Percentiles rank a stretch among this genome's conserved stretches.
These are phyloP conservation scores for Linnemannia exigua DNA, from an alignment of 192 early-diverging fungal species.

Conservation along the genomic window DNA sequence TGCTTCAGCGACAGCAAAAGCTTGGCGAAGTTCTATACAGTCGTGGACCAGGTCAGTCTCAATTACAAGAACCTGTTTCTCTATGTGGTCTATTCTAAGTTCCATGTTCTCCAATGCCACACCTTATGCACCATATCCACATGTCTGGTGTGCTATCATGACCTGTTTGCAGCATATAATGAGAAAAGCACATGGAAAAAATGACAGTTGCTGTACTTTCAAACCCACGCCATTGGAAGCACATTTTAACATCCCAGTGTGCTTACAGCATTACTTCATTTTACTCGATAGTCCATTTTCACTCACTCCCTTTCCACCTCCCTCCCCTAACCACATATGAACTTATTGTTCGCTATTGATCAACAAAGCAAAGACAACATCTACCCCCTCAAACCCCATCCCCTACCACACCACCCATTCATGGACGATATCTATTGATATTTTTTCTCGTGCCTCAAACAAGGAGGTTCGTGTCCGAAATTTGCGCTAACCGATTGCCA, in stretches of 20 bases:
- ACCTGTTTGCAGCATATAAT: background rate
- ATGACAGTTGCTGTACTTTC: background rate
- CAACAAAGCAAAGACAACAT: background rate
- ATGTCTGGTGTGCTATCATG: background rate
- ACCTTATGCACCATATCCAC: background rate
- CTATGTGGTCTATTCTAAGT: background rate
- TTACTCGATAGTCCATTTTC: background rate
- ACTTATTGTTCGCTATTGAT: background rate
- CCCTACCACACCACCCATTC: background rate
- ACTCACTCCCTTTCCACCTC: background rate
- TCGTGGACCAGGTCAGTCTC: slow-evolving; percentile 23
- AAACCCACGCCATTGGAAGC: background rate
- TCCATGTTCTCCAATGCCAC: background rate
- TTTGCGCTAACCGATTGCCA: background rate
- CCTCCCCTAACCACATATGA: background rate
- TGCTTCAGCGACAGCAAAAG: slow-evolving; percentile 40
- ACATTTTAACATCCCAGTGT: background rate
- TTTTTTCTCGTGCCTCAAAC: background rate
- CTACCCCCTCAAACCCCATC: background rate
- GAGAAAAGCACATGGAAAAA: background rate
- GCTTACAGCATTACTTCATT: background rate
- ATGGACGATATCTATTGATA: background rate
- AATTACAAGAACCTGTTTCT: background rate
- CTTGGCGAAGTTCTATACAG: slow-evolving; percentile 21
- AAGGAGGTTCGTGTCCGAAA: background rate